These are phyloP conservation scores for Pueraria montana DNA, from an alignment of 306 rosid species.

Conservation along the genomic window DNA sequence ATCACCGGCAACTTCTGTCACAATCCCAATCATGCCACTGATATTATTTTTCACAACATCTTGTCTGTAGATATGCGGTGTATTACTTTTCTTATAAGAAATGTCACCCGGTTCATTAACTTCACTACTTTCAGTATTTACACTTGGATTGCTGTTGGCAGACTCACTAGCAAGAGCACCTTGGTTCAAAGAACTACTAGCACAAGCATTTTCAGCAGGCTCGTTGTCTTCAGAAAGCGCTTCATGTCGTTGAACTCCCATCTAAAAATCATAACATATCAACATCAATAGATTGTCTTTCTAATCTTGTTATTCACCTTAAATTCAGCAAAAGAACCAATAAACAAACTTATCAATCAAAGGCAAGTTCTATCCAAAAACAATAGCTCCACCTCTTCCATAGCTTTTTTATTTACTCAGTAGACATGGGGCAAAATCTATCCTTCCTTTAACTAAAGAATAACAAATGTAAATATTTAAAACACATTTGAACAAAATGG, in stretches of 20 bases:
- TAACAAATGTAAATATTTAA: constrained; percentile 5
- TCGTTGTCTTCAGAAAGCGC: constrained; percentile 52
- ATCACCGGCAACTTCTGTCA: constrained; percentile 95
- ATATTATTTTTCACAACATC: constrained; percentile 78
- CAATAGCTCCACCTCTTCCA: constrained; percentile 4
- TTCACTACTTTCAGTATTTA: constrained; percentile 61
- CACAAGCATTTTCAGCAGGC: constrained; percentile 49
- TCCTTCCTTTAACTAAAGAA: constrained; percentile 2
- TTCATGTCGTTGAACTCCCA: constrained; percentile 66
- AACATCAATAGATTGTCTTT: constrained; percentile 39
- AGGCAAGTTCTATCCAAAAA: constrained; percentile 11
- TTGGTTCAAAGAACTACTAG: constrained; percentile 43
- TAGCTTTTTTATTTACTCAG: constrained; percentile 13
- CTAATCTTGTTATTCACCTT: constrained; percentile 34
- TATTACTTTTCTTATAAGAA: constrained; percentile 48
- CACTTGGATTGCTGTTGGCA: constrained; percentile 46
- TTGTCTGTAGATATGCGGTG: constrained; percentile 73
- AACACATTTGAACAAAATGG: constrained; percentile 28
- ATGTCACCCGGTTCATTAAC: constrained; percentile 50
- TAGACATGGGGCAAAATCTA: not conserved
- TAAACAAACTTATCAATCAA: constrained; percentile 17
- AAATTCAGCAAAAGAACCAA: constrained; percentile 43
- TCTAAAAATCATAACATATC: constrained; percentile 57
- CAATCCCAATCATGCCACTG: constrained; percentile 77
- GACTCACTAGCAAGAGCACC: constrained; percentile 45